Percentiles rank a stretch among this genome's conserved stretches.
Conservation (phyloP, 1,284 basidiomycete genomes). For the Leccinum colubrinum region DNA sequence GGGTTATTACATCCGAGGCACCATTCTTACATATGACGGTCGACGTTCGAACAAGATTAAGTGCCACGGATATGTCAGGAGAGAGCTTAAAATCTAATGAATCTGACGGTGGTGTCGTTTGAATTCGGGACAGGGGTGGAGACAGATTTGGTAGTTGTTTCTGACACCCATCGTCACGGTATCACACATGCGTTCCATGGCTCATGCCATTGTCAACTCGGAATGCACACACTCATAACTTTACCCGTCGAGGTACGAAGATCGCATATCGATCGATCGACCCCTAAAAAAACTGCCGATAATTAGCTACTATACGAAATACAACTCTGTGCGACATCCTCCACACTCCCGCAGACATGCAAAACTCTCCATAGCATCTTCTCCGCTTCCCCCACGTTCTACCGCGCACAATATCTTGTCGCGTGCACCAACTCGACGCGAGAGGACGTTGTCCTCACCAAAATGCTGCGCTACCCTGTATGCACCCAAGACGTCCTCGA, state of each 20-base stretch:
- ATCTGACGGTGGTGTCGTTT: too few species aligned
- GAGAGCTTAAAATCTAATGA: too few species aligned
- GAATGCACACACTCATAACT: conserved; percentile 29
- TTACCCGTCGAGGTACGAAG: conserved; percentile 47
- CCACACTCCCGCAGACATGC: conserved; percentile 55
- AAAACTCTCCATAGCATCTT: conserved; percentile 52
- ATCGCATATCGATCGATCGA: neutral
- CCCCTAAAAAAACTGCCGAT: neutral
- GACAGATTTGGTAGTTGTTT: neutral
- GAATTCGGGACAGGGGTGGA: neutral
- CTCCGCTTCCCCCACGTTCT: conserved; percentile 47
- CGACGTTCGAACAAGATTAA: neutral
- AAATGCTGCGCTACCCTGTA: conserved; percentile 61
- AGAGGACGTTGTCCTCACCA: conserved; percentile 36
- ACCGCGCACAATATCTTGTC: conserved; percentile 61
- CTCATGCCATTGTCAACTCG: conserved; percentile 29
- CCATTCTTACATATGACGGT: too few species aligned
- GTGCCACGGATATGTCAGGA: neutral
- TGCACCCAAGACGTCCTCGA: conserved; percentile 59
- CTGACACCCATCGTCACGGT: too few species aligned
- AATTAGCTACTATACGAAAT: conserved; percentile 75
- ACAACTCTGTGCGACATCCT: conserved; percentile 63
- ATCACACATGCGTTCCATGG: neutral
- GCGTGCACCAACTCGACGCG: conserved; percentile 30
- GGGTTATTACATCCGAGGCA: too few species aligned